Conservation (phyloP, 164 flowering plant genomes). For the Euptelea pleiosperma region DNA sequence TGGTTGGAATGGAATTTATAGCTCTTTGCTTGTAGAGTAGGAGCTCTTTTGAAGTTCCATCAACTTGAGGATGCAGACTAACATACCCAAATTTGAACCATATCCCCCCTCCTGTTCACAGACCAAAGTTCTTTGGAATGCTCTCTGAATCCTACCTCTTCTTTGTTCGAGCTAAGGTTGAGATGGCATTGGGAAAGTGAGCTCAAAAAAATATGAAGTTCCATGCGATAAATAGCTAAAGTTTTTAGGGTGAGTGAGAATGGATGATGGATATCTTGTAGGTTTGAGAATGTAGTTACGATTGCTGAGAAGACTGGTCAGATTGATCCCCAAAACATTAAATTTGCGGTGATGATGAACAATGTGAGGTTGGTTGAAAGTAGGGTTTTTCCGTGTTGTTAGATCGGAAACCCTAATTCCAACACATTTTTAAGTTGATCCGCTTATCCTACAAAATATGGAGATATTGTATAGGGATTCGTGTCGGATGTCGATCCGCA, state of each 20-base stretch:
- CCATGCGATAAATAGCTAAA: conserved; percentile 1
- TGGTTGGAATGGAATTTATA: conserved; percentile 31
- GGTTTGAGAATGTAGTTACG: conserved; percentile 81
- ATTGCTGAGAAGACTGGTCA: conserved; percentile 70
- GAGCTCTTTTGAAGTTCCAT: conserved; percentile 79
- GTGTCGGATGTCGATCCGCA: too few species aligned
- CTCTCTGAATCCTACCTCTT: conserved; percentile 49
- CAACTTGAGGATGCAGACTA: conserved; percentile 67
- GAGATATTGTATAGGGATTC: too few species aligned
- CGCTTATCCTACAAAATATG: too few species aligned
- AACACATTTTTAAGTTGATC: too few species aligned
- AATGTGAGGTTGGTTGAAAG: conserved; percentile 63
- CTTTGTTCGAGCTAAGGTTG: conserved; percentile 56
- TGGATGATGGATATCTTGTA: conserved; percentile 51
- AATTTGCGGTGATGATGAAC: conserved; percentile 47
- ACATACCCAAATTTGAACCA: conserved; percentile 39
- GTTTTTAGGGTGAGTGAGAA: conserved; percentile 30
- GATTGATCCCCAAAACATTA: conserved; percentile 57
- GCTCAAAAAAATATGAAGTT: conserved; percentile 25
- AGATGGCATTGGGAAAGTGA: conserved; percentile 85
- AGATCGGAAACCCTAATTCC: too few species aligned
- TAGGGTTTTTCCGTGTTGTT: too few species aligned
- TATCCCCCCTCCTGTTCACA: conserved; percentile 36
- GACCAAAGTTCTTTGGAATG: conserved; percentile 54
- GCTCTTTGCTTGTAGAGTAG: conserved; percentile 80